Evolutionary conservation across 345 rosid species (phyloP), one percentile per base, ranked within the genome.

Genomic region (Boechera retrofracta): DNA sequence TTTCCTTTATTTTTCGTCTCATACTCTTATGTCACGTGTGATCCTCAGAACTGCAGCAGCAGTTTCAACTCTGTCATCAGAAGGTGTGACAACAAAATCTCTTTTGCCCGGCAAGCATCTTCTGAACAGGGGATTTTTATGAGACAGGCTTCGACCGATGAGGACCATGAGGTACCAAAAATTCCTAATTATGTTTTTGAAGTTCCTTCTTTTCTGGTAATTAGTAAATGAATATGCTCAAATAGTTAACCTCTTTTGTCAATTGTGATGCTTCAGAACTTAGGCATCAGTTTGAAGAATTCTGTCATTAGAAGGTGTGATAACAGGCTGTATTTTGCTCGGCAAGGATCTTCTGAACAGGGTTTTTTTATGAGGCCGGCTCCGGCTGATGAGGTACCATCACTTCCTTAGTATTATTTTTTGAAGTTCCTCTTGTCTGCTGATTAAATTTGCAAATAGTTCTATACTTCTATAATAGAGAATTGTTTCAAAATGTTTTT

Each of bases 321-420:
- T 64, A 89, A 80, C 67, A 83, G 77, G 73, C 26, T 83, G 79
- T 45, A 69, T 74, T 93, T 89, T 72, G 89, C 93, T 4, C 86
- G 97, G 36, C 98, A 93, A 82, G 86, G 71, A 9, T 83, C 91
- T 26, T 79, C 72, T 64, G 81, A 88, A 26, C 96, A 89, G 69
- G 88, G 82, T 32, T 84, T 73, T 72, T 93, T 85, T 83, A 91
- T 91, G 98, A 86, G 96, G 79, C 95, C 69, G 67, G 85, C 67
- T 71, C 79, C 87, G 13, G 81, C 54, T 39, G 73, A 81, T 56
- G 83, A 86, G 89, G 94, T 89, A 64, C 62, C 53, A 38, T 33
- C 13, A 24, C 18, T 61, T 57, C 42, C 58, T 57, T 47, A 4
- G 5, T 38, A 1, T 9, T 59, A 0, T 1, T 16, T 16, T 33